Evolutionary conservation across 345 rosid genomes (phyloP), one percentile per base, ranked within the genome.

Genomic region (Melaleuca quinquenervia): DNA sequence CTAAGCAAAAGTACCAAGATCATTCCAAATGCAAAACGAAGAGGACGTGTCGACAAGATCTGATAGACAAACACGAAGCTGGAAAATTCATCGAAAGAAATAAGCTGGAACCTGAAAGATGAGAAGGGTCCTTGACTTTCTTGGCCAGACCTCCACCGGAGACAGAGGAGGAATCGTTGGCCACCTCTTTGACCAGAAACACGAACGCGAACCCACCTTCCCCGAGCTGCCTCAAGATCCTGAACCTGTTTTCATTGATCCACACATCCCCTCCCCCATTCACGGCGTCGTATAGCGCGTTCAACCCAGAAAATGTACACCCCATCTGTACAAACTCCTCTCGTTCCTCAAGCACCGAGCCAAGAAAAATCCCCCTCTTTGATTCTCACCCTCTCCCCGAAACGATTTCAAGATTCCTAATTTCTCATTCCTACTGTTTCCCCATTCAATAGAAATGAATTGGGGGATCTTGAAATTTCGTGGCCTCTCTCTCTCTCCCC

Each of bases 161-260:
- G 84, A 85, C 93, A 9, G 98, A 87, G 60, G 99, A 87, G 70
- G 94, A 82, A 87, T 94, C 96, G 86, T 91, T 84, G 70, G 88
- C 80, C 84, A 93, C 89, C 90, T 97, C 99, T 90, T 96, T 95
- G 62, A 97, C 99, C 87, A 97, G 64, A 86, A 56, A 97, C 21
- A 97, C 99, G 76, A 89, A 96, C 5, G 99, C 98, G 89, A 96
- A 97, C 8, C 99, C 99, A 53, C 99, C 99, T 87, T 96, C 99
- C 13, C 99, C 99, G 22, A 97, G 95, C 96, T 96, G 99, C 94
- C 98, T 92, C 86, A 95, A 50, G 91, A 94, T 87, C 92, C 94
- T 93, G 93, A 92, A 97, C 82, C 97, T 87, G 94, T 96, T 96
- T 85, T 97, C 99, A 86, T 97, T 97, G 96, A 97, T 97, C 99